A percentile compares a stretch with the other conserved stretches of the same genome.
These are phyloP conservation scores for Rhytidhysteron rufulum DNA, from an alignment of 2,329 filamentous ascomycete genomes.

Conservation along the genomic window DNA sequence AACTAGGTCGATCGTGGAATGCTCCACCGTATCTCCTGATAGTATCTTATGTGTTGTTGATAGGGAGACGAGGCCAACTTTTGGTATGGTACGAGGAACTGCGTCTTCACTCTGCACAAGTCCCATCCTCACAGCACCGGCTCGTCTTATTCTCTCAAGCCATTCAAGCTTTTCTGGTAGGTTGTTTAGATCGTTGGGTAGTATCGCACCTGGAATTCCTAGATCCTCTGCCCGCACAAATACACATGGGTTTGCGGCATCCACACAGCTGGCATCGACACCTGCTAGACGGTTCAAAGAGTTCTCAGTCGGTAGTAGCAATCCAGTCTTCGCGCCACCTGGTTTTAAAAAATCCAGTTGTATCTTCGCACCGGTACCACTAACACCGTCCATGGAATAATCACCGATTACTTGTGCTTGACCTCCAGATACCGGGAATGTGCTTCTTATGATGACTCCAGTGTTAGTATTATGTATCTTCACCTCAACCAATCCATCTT, in stretches of 20 bases:
- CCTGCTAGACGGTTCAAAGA: slow-evolving; percentile 49
- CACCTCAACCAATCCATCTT: slow-evolving; percentile 44
- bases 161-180: slow-evolving; percentile 46
- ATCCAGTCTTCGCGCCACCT: slow-evolving; percentile 61
- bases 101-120: slow-evolving; percentile 44
- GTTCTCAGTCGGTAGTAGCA: slow-evolving; percentile 58
- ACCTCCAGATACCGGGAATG: slow-evolving; percentile 50
- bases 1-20: slow-evolving; percentile 35
- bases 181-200: slow-evolving; percentile 53
- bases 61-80: slow-evolving; percentile 56
- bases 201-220: slow-evolving; percentile 47
- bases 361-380: slow-evolving; percentile 55
- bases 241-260: slow-evolving; percentile 61
- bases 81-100: slow-evolving; percentile 58
- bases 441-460: slow-evolving; percentile 57
- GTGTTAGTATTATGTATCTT: slow-evolving; percentile 71
- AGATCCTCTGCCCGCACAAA: slow-evolving; percentile 58
- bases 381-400: slow-evolving; percentile 62
- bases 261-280: slow-evolving; percentile 55
- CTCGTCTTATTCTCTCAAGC: slow-evolving; percentile 56
- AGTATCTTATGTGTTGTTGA: slow-evolving; percentile 36
- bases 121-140: slow-evolving; percentile 60
- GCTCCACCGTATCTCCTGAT: slow-evolving; percentile 33
- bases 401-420: slow-evolving; percentile 50
- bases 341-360: slow-evolving; percentile 60